phyloP scores from a whole-genome alignment of 2,329 filamentous ascomycete genomes.

The Talaromyces sp. region DNA sequence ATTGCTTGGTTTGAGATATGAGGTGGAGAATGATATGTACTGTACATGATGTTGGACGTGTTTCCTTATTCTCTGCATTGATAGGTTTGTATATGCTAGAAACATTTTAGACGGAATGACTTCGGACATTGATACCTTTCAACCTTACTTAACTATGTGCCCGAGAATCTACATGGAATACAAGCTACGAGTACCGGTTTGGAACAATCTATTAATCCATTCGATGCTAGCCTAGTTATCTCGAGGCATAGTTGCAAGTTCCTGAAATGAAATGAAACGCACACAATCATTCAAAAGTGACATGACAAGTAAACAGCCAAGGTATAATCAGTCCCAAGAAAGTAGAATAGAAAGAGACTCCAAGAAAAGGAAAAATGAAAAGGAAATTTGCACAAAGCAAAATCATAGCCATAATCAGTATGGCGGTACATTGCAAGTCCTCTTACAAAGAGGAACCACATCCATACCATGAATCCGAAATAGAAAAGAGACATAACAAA shows the following conservation, averaged over 20 bases:
- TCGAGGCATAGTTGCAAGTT: constrained; percentile 2
- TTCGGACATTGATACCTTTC: neutral
- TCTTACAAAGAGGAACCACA: neutral
- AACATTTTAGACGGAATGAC: neutral
- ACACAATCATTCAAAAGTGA: neutral
- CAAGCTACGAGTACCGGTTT: neutral
- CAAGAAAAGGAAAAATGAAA: neutral
- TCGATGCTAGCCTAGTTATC: neutral
- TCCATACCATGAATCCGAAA: neutral
- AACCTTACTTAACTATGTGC: neutral
- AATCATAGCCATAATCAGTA: constrained; percentile 11
- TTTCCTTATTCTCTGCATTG: neutral
- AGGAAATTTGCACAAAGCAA: neutral
- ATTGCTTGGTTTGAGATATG: constrained; percentile 33
- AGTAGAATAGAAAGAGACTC: neutral
- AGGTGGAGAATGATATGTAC: neutral
- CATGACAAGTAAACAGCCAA: neutral
- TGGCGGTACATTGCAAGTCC: neutral
- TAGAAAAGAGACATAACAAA: neutral
- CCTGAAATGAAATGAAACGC: neutral
- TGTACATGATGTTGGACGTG: neutral
- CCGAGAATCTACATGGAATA: neutral
- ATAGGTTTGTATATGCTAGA: constrained; percentile 2
- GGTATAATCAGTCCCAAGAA: neutral
- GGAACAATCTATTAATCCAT: constrained; percentile 1